These are phyloP conservation scores for Dictyostelium capitatum DNA, from an alignment of 78 protist genomes.

Conservation along the genomic window DNA sequence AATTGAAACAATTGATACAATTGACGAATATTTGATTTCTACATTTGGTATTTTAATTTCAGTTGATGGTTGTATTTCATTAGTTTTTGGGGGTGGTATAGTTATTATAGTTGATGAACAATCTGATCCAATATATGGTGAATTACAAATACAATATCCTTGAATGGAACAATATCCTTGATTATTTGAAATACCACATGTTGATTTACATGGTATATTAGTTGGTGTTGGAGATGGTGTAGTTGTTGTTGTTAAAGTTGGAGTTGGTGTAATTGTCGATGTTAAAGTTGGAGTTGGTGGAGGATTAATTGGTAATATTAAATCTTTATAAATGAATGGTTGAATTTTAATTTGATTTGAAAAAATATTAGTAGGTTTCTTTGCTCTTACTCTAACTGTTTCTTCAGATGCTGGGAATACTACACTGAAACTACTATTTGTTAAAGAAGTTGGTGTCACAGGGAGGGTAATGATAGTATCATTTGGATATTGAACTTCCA, in stretches of 20 bases:
- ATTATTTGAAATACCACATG: not conserved
- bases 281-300: too few species aligned
- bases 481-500: not conserved
- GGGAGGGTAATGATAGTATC: not conserved
- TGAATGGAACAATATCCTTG: not conserved
- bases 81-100: not conserved
- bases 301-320: not conserved
- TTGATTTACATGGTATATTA: not conserved
- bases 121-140: conserved; percentile 1
- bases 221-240: not conserved
- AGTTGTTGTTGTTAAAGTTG: not conserved
- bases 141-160: not conserved
- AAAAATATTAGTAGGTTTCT: too few species aligned
- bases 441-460: not conserved
- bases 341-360: not conserved
- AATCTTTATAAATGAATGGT: not conserved
- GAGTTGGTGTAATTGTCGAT: not conserved
- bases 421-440: too few species aligned
- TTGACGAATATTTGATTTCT: not conserved
- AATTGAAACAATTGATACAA: not conserved
- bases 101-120: not conserved
- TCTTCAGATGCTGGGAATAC: too few species aligned
- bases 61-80: not conserved
- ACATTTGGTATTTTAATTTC: not conserved
- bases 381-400: too few species aligned